phyloP scores from a whole-genome alignment of 73 alveolate species.

The Breviolum minutum region DNA sequence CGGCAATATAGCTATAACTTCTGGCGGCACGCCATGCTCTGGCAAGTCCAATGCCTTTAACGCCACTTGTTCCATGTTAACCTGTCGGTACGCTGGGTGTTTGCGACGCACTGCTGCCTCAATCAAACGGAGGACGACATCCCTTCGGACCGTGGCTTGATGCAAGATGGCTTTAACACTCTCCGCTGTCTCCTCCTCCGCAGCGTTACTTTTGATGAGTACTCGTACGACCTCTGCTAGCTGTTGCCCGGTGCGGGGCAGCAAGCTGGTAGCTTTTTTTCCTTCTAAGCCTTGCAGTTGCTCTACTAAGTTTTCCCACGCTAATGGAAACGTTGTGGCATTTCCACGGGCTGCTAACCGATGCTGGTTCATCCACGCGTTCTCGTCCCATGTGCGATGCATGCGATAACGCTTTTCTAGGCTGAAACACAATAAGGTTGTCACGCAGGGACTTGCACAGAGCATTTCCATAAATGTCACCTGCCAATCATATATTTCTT shows the following conservation, averaged over 20 bases:
- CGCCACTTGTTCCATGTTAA: not conserved
- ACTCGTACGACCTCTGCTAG: not conserved
- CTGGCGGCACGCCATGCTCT: conserved; percentile 18
- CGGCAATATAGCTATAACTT: not conserved
- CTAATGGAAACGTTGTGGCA: conserved; percentile 26
- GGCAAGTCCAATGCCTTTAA: not conserved
- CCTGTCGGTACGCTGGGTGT: conserved; percentile 4
- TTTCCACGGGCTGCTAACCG: conserved; percentile 32
- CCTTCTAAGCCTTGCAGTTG: not conserved
- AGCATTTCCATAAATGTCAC: conserved; percentile 94
- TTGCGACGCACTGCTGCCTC: not conserved
- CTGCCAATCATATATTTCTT: conserved; percentile 73
- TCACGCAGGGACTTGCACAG: conserved; percentile 92
- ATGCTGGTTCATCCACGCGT: not conserved
- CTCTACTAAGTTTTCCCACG: conserved; percentile 24
- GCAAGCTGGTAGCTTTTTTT: not conserved
- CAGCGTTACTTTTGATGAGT: not conserved
- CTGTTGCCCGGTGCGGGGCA: not conserved
- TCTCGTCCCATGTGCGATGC: not conserved
- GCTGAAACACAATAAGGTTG: not conserved
- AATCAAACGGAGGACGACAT: conserved; percentile 6
- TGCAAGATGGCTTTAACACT: not conserved
- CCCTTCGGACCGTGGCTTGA: conserved; percentile 41
- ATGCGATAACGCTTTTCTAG: not conserved
- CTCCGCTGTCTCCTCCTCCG: not conserved